Percentiles rank a stretch among this genome's conserved stretches.
phyloP scores from a whole-genome alignment of 179 eudicot species.

The Vitellaria paradoxa region DNA sequence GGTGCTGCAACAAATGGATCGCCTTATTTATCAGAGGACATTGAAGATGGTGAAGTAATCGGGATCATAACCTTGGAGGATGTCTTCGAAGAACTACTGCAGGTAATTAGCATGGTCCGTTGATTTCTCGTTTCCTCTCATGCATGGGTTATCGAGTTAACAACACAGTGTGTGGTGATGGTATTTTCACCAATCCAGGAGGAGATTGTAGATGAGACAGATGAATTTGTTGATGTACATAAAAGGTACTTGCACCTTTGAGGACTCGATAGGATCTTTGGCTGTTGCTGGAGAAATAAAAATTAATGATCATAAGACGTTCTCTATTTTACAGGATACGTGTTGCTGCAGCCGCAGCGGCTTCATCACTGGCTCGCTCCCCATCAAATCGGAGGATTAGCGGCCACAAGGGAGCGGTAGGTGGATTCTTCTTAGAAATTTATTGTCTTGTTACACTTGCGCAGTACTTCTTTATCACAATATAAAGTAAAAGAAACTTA shows the following conservation, averaged over 20 bases:
- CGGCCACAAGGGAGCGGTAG: constrained; percentile 45
- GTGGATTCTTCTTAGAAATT: constrained; percentile 8
- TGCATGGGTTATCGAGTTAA: neutral
- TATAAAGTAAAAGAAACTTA: neutral
- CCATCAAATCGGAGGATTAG: constrained; percentile 59
- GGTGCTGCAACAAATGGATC: constrained; percentile 27
- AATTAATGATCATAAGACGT: neutral
- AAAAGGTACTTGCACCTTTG: constrained; percentile 50
- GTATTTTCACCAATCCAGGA: constrained; percentile 49
- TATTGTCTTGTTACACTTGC: constrained; percentile 2
- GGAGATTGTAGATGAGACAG: constrained; percentile 98
- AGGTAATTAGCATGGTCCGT: constrained; percentile 37
- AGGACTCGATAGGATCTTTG: neutral
- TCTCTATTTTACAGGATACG: constrained; percentile 49
- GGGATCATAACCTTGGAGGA: constrained; percentile 98
- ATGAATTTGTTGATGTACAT: constrained; percentile 93
- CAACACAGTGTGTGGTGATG: neutral
- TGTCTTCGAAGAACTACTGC: constrained; percentile 98
- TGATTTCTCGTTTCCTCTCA: neutral
- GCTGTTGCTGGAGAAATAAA: neutral
- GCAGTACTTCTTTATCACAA: neutral
- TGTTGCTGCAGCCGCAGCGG: constrained; percentile 79
- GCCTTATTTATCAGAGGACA: constrained; percentile 44
- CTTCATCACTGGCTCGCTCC: constrained; percentile 61
- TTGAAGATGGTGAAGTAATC: constrained; percentile 88